Conservation (phyloP, 2,329 filamentous ascomycete genomes). For the Rhinocladiella mackenziei region DNA sequence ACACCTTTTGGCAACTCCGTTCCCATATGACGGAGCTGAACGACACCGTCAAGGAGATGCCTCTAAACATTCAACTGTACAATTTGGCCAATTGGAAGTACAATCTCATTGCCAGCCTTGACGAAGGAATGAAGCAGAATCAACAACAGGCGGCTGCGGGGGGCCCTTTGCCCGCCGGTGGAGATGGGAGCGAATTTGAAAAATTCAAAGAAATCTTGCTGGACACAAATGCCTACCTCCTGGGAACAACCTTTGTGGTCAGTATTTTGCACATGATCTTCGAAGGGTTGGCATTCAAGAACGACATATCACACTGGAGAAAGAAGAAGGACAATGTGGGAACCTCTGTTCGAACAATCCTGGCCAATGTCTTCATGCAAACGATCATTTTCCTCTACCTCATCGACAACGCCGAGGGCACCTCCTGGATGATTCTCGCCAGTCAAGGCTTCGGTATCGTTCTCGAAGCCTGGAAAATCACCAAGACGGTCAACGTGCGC, state of each 20-base stretch:
- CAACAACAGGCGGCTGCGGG: constrained; percentile 74
- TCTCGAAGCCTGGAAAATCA: constrained; percentile 89
- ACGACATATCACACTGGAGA: constrained; percentile 94
- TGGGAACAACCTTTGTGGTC: constrained; percentile 78
- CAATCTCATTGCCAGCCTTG: constrained; percentile 74
- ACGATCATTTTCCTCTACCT: constrained; percentile 92
- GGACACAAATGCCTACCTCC: constrained; percentile 87
- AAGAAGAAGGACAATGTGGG: constrained; percentile 99
- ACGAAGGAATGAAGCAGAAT: constrained; percentile 80
- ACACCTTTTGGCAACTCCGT: constrained; percentile 95
- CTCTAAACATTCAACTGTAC: constrained; percentile 76
- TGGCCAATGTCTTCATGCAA: constrained; percentile 98
- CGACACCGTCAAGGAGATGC: constrained; percentile 76
- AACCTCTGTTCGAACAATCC: constrained; percentile 90
- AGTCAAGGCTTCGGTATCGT: constrained; percentile 81
- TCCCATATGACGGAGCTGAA: constrained; percentile 90
- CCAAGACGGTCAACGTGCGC: constrained; percentile 86
- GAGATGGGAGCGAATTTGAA: constrained; percentile 91
- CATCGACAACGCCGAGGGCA: constrained; percentile 94
- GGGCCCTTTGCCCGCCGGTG: constrained; percentile 65
- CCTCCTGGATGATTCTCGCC: constrained; percentile 97
- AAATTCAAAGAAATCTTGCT: constrained; percentile 95
- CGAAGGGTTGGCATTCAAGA: constrained; percentile 94
- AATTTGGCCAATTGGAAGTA: constrained; percentile 89
- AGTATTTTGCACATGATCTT: constrained; percentile 90